Percentiles rank a stretch among this genome's conserved stretches.
phyloP scores from a whole-genome alignment of 208 protist genomes.

The Leishmania braziliensis region DNA sequence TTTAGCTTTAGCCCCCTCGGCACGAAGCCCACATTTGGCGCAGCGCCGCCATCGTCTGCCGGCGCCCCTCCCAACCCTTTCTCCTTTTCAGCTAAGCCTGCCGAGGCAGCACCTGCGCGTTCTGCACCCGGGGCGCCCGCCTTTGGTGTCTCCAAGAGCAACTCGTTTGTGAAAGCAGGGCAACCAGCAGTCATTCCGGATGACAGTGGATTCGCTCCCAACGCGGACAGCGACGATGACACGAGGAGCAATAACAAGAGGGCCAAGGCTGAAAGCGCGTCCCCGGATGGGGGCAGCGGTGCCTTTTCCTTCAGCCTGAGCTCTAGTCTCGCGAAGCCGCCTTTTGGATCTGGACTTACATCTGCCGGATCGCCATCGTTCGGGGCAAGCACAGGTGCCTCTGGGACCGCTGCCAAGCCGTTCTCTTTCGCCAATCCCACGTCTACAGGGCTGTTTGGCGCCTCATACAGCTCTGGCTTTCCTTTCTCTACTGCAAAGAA shows the following conservation, averaged over 20 bases:
- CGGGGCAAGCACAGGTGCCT: neutral
- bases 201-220: conserved; percentile 75
- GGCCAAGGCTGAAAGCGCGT: conserved; percentile 25
- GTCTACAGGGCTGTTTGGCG: conserved; percentile 13
- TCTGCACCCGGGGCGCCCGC: conserved; percentile 4
- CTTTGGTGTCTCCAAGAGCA: conserved; percentile 4
- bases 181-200: conserved; percentile 59
- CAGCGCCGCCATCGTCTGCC: conserved; percentile 6
- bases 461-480: conserved; percentile 23
- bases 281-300: neutral
- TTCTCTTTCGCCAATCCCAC: conserved; percentile 7
- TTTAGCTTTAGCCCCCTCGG: conserved; percentile 30
- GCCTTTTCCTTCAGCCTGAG: neutral
- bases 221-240: conserved; percentile 64
- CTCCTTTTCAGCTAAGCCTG: conserved; percentile 1
- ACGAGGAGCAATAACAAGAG: conserved; percentile 34
- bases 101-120: neutral
- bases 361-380: conserved; percentile 7
- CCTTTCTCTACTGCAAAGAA: neutral
- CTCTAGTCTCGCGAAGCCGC: neutral
- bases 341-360: conserved; percentile 22
- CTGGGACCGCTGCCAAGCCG: neutral
- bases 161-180: conserved; percentile 56
- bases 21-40: conserved; percentile 26
- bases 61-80: conserved; percentile 10